phyloP scores from a whole-genome alignment of 306 rosid species.

The Sicyos baderoa region DNA sequence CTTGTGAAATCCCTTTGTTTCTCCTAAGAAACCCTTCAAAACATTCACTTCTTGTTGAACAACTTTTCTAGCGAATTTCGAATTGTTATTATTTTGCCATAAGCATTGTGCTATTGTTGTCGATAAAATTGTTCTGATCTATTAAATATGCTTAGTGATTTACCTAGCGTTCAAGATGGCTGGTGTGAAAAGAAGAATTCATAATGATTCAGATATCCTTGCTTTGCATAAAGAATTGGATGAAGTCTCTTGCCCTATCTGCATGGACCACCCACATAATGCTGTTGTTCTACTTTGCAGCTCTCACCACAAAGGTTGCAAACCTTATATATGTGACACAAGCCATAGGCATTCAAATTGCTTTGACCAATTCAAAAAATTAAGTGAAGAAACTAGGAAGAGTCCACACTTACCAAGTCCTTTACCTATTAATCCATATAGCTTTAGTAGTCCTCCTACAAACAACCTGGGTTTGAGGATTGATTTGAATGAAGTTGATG shows the following conservation, averaged over 20 bases:
- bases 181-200: conserved; percentile 91
- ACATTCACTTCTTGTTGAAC: background rate
- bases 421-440: conserved; percentile 46
- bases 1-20: background rate
- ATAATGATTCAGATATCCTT: conserved; percentile 78
- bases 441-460: conserved; percentile 52
- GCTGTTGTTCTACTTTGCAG: conserved; percentile 97
- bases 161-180: conserved; percentile 89
- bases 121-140: conserved; percentile 45
- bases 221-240: conserved; percentile 97
- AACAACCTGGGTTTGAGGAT: conserved; percentile 44
- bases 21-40: background rate
- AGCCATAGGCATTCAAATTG: conserved; percentile 98
- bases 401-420: conserved; percentile 58
- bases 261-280: conserved; percentile 99
- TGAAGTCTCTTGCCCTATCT: conserved; percentile 92
- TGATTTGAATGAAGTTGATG: conserved; percentile 57
- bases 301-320: conserved; percentile 97
- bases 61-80: background rate
- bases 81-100: background rate
- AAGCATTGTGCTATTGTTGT: conserved; percentile 16
- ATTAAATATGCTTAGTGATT: conserved; percentile 75
- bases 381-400: conserved; percentile 50
- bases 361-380: conserved; percentile 84
- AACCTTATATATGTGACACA: conserved; percentile 87